Evolutionary conservation across 805 yeast species (phyloP).

Genomic region (Candida ipomoeae): DNA sequence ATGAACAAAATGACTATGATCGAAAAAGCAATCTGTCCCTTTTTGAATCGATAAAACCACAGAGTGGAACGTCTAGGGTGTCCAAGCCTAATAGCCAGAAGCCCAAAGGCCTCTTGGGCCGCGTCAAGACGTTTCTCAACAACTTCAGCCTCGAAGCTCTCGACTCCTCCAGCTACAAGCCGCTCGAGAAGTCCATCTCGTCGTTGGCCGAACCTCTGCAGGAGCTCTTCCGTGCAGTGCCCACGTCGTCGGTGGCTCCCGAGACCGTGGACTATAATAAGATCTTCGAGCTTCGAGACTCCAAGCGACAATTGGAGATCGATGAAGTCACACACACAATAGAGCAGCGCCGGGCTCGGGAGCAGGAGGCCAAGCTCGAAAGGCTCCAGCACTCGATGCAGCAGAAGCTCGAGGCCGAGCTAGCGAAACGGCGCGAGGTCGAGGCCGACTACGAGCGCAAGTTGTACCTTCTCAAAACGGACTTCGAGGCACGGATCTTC

Average conservation of each 20-base stretch:
- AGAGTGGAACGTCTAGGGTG: not conserved
- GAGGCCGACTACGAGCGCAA: constrained; percentile 10
- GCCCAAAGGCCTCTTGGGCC: not conserved
- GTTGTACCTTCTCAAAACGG: constrained; percentile 6
- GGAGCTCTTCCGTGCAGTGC: not conserved
- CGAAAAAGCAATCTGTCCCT: too few species aligned
- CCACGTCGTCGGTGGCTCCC: not conserved
- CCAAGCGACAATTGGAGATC: not conserved
- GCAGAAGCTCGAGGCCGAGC: constrained; percentile 5
- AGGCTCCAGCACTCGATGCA: not conserved
- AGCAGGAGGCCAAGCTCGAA: constrained; percentile 1
- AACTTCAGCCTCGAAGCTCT: not conserved
- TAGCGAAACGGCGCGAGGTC: not conserved
- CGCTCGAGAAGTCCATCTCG: constrained; percentile 1
- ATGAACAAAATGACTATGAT: too few species aligned
- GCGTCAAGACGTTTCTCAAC: not conserved
- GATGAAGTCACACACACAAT: constrained; percentile 2
- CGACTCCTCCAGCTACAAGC: not conserved
- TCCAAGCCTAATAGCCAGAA: not conserved
- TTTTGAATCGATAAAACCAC: not conserved
- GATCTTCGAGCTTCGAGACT: constrained; percentile 2
- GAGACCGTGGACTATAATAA: constrained; percentile 2
- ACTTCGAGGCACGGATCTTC: constrained; percentile 7
- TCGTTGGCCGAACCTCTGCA: not conserved
- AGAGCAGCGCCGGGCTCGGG: not conserved